These are phyloP conservation scores for Ophiostoma sp. DNA, from an alignment of 2,329 filamentous ascomycete species.

Conservation along the genomic window DNA sequence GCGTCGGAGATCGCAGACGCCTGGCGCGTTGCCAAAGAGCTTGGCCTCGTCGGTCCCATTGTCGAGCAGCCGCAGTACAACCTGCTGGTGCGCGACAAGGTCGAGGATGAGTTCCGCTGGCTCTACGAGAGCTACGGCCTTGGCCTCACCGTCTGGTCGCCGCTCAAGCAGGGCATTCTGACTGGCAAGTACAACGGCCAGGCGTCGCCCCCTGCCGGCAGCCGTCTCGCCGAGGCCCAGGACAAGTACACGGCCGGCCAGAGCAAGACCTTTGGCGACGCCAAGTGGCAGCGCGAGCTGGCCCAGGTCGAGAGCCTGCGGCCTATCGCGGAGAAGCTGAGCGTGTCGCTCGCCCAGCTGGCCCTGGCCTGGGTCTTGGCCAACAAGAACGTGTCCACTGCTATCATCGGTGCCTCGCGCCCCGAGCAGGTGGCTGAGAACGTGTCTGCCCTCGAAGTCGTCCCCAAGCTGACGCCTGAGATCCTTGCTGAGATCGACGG, in stretches of 20 bases:
- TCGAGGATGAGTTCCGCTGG: conserved; percentile 54
- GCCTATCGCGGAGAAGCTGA: conserved; percentile 53
- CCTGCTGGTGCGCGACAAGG: conserved; percentile 54
- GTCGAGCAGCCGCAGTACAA: conserved; percentile 67
- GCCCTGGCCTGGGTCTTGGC: conserved; percentile 50
- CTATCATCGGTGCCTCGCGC: conserved; percentile 49
- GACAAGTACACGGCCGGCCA: conserved; percentile 47
- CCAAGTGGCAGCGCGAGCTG: conserved; percentile 36
- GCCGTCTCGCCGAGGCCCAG: conserved; percentile 52
- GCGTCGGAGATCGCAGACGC: conserved; percentile 63
- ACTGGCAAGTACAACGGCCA: conserved; percentile 60
- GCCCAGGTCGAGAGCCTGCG: conserved; percentile 17
- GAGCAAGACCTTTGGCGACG: conserved; percentile 45
- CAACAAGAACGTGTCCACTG: conserved; percentile 49
- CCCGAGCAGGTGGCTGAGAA: conserved; percentile 50
- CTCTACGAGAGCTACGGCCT: conserved; percentile 52
- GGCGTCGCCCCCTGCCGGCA: conserved; percentile 35
- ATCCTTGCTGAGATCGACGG: conserved; percentile 48
- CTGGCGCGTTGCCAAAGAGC: conserved; percentile 52
- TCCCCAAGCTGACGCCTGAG: conserved; percentile 45
- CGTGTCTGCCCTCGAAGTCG: conserved; percentile 41
- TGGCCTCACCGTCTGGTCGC: conserved; percentile 50
- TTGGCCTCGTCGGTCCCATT: conserved; percentile 56
- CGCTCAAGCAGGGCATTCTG: conserved; percentile 51
- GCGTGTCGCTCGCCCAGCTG: conserved; percentile 46